phyloP scores from a whole-genome alignment of 1,284 basidiomycete species.

The Apiotrichum montevideense region DNA sequence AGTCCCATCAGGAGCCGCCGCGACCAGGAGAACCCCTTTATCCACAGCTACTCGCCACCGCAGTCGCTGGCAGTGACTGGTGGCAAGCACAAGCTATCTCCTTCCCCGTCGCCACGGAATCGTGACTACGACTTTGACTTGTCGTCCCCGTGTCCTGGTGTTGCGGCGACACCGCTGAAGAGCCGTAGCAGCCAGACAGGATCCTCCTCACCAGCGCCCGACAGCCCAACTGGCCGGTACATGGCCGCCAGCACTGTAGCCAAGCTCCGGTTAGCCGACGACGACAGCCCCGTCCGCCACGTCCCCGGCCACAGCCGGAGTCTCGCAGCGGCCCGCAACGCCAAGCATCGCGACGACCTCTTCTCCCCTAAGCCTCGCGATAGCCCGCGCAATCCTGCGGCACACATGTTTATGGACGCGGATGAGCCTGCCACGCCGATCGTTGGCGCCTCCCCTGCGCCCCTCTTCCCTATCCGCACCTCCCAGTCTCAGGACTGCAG shows the following conservation, averaged over 20 bases:
- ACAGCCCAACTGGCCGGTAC: constrained; percentile 35
- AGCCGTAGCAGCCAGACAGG: constrained; percentile 5
- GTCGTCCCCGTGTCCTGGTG: constrained; percentile 33
- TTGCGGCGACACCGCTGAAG: not conserved
- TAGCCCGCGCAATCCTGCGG: constrained; percentile 1
- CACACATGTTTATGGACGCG: constrained; percentile 10
- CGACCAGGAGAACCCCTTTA: not conserved
- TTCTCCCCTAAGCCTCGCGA: constrained; percentile 13
- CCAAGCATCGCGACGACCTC: constrained; percentile 11
- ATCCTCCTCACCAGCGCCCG: constrained; percentile 30
- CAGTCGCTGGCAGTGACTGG: constrained; percentile 2
- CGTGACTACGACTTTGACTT: constrained; percentile 45
- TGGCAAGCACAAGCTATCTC: constrained; percentile 42
- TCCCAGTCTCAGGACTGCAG: constrained; percentile 34
- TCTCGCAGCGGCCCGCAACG: constrained; percentile 16
- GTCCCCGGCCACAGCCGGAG: constrained; percentile 41
- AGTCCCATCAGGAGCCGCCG: not conserved
- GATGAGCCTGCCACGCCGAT: constrained; percentile 6
- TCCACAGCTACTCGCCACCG: constrained; percentile 3
- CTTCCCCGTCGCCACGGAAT: constrained; percentile 30
- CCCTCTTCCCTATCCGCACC: constrained; percentile 33
- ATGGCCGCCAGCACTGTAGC: constrained; percentile 34
- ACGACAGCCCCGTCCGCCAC: constrained; percentile 37
- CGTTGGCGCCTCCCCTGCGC: constrained; percentile 5
- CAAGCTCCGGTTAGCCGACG: constrained; percentile 34